Evolutionary conservation across 108 stramenopile genomes (phyloP).

Genomic region (Fragilaria radians): DNA sequence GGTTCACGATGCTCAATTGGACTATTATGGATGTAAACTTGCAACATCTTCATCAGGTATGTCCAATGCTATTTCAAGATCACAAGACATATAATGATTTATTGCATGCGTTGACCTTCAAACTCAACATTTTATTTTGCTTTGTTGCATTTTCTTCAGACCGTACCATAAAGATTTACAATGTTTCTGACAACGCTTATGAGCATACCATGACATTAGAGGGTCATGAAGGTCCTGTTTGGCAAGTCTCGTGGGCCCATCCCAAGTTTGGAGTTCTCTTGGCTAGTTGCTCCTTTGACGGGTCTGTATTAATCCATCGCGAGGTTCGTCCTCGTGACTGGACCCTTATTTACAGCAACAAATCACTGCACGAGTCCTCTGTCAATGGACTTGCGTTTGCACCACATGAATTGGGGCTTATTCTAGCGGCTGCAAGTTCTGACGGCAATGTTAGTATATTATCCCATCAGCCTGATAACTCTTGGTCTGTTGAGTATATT

Average conservation of each 20-base stretch:
- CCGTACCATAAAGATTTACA: slow-evolving; percentile 90
- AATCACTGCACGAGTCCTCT: slow-evolving; percentile 54
- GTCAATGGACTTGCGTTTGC: slow-evolving; percentile 84
- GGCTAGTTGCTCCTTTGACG: slow-evolving; percentile 88
- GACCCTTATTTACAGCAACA: slow-evolving; percentile 61
- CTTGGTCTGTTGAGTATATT: slow-evolving; percentile 74
- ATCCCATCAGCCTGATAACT: slow-evolving; percentile 49
- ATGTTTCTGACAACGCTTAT: slow-evolving; percentile 74
- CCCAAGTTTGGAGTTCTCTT: slow-evolving; percentile 90
- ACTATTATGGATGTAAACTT: slow-evolving; percentile 92
- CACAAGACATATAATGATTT: neutral
- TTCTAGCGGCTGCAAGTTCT: slow-evolving; percentile 57
- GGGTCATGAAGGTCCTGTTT: slow-evolving; percentile 91
- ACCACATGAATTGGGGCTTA: slow-evolving; percentile 83
- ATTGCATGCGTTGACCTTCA: neutral
- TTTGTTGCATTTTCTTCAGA: slow-evolving; percentile 30
- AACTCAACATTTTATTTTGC: neutral
- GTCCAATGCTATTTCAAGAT: slow-evolving; percentile 3
- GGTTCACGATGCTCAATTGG: slow-evolving; percentile 92
- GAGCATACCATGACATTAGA: slow-evolving; percentile 73
- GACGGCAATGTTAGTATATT: slow-evolving; percentile 86
- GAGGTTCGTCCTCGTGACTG: slow-evolving; percentile 80
- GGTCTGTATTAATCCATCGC: slow-evolving; percentile 78
- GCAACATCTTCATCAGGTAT: slow-evolving; percentile 87
- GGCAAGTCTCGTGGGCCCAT: slow-evolving; percentile 93